Evolutionary conservation across 768 basidiomycete species (phyloP), one percentile per base, ranked within the genome.

Genomic region (Podaxis sp.): DNA sequence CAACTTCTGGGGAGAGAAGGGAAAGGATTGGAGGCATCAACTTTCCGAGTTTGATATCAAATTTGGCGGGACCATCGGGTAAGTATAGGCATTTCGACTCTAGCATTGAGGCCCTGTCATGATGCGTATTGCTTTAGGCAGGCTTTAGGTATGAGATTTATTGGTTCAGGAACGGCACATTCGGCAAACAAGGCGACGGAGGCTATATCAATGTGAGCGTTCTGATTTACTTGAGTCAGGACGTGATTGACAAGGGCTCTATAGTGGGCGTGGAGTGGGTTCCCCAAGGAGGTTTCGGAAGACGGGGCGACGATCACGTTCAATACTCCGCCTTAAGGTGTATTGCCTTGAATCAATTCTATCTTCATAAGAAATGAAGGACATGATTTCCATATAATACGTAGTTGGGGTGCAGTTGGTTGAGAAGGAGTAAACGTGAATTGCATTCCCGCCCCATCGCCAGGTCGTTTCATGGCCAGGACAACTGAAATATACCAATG

Each of bases 161-260:
- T 54, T 68, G 67, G 67, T 67, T 67, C 60, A 64, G 58, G 51
- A 57, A 63, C 17, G 69, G 71, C 28, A 64, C 65, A 2, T 69
- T 72, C 63, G 49, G 55, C 8, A 65, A 65, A 36, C 11, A 65
- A 17, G 71, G 69, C 4, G 71, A 72, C 52, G 71, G 69, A 24
- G 69, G 69, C 24, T 70, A 65, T 48, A 53, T 70, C 15, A 72
- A 70, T 53, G 71, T 70, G 49, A 46, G 69, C 66, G 28, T 52
- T 17, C 42, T 13, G 22, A 12, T 51, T 12, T 19, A 8, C 5
- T 6, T 30, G 28, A 49, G 9, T n/a, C 19, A 19, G 22, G 22
- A 1, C 2, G 48, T 51, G 7, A 51, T 51, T 36, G n/a, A 38
- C 46, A n/a, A 51, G 15, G n/a, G 12, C 8, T 30, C 30, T 17